A percentile compares a stretch with the other conserved stretches of the same genome.
These are phyloP conservation scores for Rubia occidens DNA, from an alignment of 305 asterid species.

Conservation along the genomic window DNA sequence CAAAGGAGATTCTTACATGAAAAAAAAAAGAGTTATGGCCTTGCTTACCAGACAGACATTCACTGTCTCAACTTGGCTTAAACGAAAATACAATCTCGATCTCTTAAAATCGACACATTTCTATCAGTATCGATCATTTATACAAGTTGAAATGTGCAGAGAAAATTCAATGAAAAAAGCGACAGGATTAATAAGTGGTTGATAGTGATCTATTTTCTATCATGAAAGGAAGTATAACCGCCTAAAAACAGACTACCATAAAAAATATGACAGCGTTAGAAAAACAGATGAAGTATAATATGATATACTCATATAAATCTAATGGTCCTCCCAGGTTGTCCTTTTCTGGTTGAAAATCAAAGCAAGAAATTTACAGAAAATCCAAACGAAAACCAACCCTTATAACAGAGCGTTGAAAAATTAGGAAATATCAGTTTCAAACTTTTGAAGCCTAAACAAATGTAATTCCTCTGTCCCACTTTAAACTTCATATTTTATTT, in stretches of 20 bases:
- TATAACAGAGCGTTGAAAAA: conserved; percentile 13
- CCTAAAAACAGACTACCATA: too few species aligned
- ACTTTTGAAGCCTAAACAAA: conserved; percentile 25
- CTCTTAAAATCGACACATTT: background rate
- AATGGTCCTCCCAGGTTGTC: conserved; percentile 44
- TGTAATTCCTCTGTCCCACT: too few species aligned
- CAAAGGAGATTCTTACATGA: conserved; percentile 43
- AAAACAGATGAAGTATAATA: too few species aligned
- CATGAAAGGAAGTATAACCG: too few species aligned
- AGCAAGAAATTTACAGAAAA: conserved; percentile 29
- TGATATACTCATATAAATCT: background rate
- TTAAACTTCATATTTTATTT: too few species aligned
- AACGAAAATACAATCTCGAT: background rate
- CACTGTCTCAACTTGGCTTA: conserved; percentile 62
- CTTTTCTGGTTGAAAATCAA: conserved; percentile 28
- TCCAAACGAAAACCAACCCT: conserved; percentile 24
- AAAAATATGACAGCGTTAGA: too few species aligned
- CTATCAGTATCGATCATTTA: background rate
- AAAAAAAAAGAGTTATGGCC: conserved; percentile 51
- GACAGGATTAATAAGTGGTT: too few species aligned
- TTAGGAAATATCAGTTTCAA: conserved; percentile 28
- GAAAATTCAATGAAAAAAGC: background rate
- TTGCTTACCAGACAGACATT: conserved; percentile 39
- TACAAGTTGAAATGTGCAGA: background rate
- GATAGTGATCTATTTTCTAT: too few species aligned